phyloP scores from a whole-genome alignment of 805 yeast species.

The Suhomyces tanzawaensis region DNA sequence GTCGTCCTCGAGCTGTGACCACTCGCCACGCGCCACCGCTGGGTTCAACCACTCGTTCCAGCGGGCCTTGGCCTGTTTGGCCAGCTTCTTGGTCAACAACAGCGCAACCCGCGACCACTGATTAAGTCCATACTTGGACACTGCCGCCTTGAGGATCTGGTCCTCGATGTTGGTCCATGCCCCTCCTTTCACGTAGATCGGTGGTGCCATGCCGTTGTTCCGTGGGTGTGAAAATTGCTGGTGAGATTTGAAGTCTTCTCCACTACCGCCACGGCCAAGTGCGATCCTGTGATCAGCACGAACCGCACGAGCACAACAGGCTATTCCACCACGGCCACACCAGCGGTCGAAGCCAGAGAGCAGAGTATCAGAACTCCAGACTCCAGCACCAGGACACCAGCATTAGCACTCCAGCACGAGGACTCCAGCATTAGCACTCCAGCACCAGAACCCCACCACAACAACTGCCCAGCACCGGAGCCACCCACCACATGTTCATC shows the following conservation, averaged over 20 bases:
- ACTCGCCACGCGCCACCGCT: slow-evolving; percentile 55
- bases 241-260: too few relatives aligned
- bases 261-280: too few relatives aligned
- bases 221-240: too few relatives aligned
- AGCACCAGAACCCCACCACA: too few relatives aligned
- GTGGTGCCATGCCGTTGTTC: slow-evolving; percentile 48
- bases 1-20: slow-evolving; percentile 78
- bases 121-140: slow-evolving; percentile 87
- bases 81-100: slow-evolving; percentile 76
- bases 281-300: too few relatives aligned
- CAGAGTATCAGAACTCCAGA: too few relatives aligned
- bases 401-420: too few relatives aligned
- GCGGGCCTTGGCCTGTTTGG: slow-evolving; percentile 87
- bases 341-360: too few relatives aligned
- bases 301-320: too few relatives aligned
- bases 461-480: neutral
- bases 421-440: too few relatives aligned
- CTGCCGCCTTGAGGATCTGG: slow-evolving; percentile 85
- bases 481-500: slow-evolving; percentile 29
- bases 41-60: slow-evolving; percentile 93
- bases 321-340: too few relatives aligned
- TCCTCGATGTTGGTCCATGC: slow-evolving; percentile 87
- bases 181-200: slow-evolving; percentile 79
- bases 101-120: slow-evolving; percentile 96
- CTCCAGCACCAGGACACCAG: too few relatives aligned